Evolutionary conservation across 2,329 filamentous ascomycete genomes (phyloP).

Genomic region (Chrysosporium queenslandicum): DNA sequence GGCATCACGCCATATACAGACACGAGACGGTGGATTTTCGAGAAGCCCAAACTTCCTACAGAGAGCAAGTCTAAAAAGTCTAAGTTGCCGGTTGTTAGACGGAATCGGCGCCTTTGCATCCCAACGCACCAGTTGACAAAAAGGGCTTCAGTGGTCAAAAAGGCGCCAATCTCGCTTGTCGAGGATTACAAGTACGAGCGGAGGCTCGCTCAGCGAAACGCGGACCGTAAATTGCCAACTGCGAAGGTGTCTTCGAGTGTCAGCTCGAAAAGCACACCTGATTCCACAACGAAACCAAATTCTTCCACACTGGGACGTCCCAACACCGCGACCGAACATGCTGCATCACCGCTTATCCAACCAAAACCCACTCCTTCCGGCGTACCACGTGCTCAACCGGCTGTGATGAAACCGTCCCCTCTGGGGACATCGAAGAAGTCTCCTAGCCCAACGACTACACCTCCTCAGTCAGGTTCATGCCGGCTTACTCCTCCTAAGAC

Average conservation of each 20-base stretch:
- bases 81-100: slow-evolving; percentile 29
- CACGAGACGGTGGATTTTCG: slow-evolving; percentile 21
- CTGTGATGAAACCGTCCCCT: background rate
- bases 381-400: background rate
- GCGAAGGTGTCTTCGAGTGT: background rate
- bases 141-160: slow-evolving; percentile 30
- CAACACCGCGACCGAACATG: background rate
- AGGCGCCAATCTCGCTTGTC: slow-evolving; percentile 34
- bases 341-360: background rate
- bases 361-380: background rate
- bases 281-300: background rate
- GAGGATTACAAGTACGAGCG: slow-evolving; percentile 28
- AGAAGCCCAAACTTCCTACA: slow-evolving; percentile 20
- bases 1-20: slow-evolving; percentile 11
- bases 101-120: slow-evolving; percentile 29
- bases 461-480: background rate
- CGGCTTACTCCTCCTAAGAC: background rate
- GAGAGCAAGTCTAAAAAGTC: slow-evolving; percentile 23
- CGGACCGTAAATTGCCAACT: background rate
- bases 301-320: background rate
- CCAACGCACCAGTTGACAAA: slow-evolving; percentile 36
- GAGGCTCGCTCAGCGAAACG: background rate
- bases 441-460: background rate
- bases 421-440: background rate
- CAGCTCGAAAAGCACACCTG: background rate